Evolutionary conservation across 192 early-diverging fungal genomes (phyloP).

Genomic region (Gonapodya prolifera): DNA sequence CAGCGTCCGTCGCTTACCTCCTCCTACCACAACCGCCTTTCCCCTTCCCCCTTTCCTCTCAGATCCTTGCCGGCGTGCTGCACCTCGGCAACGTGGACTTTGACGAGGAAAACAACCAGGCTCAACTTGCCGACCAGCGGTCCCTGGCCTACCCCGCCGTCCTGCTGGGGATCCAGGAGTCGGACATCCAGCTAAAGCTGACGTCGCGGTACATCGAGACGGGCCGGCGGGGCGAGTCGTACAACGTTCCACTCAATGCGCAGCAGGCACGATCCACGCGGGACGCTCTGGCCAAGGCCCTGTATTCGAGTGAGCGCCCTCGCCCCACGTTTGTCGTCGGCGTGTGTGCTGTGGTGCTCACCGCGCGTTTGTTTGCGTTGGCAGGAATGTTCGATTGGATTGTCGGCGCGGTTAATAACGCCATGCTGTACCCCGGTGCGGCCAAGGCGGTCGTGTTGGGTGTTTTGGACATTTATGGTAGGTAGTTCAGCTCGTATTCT

Average conservation of each 20-base stretch:
- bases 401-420: constrained; percentile 79
- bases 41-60: constrained; percentile 5
- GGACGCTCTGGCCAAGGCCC: constrained; percentile 78
- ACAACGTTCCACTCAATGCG: constrained; percentile 75
- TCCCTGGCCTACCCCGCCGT: constrained; percentile 42
- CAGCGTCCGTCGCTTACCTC: not conserved
- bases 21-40: too few species aligned
- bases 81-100: constrained; percentile 95
- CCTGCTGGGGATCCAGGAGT: constrained; percentile 17
- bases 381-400: constrained; percentile 92
- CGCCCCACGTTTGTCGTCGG: constrained; percentile 8
- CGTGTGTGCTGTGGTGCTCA: constrained; percentile 4
- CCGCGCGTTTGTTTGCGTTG: constrained; percentile 32
- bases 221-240: constrained; percentile 10
- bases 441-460: constrained; percentile 59
- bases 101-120: constrained; percentile 61
- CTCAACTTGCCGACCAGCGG: constrained; percentile 12
- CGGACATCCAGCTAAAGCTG: constrained; percentile 1
- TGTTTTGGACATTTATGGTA: constrained; percentile 95
- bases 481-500: not conserved
- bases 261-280: constrained; percentile 80
- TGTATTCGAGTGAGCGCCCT: constrained; percentile 13
- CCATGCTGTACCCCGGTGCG: constrained; percentile 55
- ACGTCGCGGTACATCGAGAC: constrained; percentile 11
- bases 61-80: constrained; percentile 85